phyloP scores from a whole-genome alignment of 1,139 yeast genomes.

The Suhomyces coccinellae region DNA sequence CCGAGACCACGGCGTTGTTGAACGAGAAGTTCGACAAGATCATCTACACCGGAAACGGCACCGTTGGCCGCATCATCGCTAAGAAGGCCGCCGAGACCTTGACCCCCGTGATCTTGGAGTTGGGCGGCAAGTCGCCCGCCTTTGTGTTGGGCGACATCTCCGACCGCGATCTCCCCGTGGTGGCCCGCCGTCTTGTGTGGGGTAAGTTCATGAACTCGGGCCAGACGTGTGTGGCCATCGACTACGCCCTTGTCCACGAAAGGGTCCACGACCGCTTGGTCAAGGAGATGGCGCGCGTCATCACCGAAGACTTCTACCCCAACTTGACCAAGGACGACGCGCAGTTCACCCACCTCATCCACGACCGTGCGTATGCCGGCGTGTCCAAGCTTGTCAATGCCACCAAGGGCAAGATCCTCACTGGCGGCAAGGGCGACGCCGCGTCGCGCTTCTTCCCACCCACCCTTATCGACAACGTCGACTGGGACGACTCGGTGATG shows the following conservation, averaged over 20 bases:
- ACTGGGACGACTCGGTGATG: constrained; percentile 73
- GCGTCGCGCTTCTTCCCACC: constrained; percentile 64
- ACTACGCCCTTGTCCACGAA: constrained; percentile 70
- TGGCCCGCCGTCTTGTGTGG: constrained; percentile 75
- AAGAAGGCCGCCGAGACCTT: constrained; percentile 79
- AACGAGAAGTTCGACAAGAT: constrained; percentile 76
- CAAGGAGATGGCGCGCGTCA: constrained; percentile 39
- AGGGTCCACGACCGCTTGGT: constrained; percentile 47
- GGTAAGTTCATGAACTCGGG: constrained; percentile 83
- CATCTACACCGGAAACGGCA: constrained; percentile 79
- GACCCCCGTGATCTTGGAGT: constrained; percentile 79
- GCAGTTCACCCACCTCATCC: constrained; percentile 62
- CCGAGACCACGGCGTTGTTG: constrained; percentile 67
- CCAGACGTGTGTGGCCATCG: constrained; percentile 89
- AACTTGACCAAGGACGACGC: constrained; percentile 30
- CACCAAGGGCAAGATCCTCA: constrained; percentile 60
- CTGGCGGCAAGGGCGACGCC: constrained; percentile 55
- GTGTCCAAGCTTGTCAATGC: constrained; percentile 45
- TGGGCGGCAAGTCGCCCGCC: constrained; percentile 94
- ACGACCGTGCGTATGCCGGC: constrained; percentile 56
- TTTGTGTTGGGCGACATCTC: constrained; percentile 56
- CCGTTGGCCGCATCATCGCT: constrained; percentile 77
- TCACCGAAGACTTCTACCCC: constrained; percentile 51
- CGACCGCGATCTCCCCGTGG: constrained; percentile 45
- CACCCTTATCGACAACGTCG: constrained; percentile 62